Conservation (phyloP, 1,284 basidiomycete genomes). For the Microbotryum violaceum region DNA sequence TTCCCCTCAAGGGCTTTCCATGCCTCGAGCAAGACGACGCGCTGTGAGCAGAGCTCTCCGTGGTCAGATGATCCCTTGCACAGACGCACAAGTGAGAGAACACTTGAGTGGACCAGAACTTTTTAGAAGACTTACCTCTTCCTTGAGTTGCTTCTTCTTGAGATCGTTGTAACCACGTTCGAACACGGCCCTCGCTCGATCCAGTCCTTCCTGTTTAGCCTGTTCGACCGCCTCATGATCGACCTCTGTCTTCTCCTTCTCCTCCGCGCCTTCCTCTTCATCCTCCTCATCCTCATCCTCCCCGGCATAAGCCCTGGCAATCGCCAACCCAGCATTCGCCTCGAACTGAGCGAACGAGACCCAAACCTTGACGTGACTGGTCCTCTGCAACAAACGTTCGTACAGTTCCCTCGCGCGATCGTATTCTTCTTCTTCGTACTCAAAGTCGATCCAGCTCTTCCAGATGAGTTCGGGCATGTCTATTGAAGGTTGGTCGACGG, state of each 20-base stretch:
- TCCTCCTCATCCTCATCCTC: constrained; percentile 52
- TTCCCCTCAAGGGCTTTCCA: constrained; percentile 87
- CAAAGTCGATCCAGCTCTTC: constrained; percentile 88
- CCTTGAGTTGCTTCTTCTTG: constrained; percentile 69
- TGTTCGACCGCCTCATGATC: constrained; percentile 43
- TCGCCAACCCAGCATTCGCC: constrained; percentile 36
- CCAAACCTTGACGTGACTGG: constrained; percentile 80
- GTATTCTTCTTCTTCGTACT: constrained; percentile 87
- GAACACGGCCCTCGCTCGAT: constrained; percentile 66
- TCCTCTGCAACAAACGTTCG: constrained; percentile 76
- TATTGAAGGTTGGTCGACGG: constrained; percentile 76
- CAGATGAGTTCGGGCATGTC: constrained; percentile 80
- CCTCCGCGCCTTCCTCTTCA: constrained; percentile 63
- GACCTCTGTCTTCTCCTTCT: constrained; percentile 54
- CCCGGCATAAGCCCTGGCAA: constrained; percentile 33
- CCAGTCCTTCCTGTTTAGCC: constrained; percentile 54
- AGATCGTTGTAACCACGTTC: constrained; percentile 78
- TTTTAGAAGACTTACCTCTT: constrained; percentile 58
- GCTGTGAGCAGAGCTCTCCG: constrained; percentile 45
- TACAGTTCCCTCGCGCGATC: constrained; percentile 78
- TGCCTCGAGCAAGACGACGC: constrained; percentile 77
- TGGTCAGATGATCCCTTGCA: not conserved
- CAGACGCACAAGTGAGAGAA: not conserved
- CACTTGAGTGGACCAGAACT: not conserved
- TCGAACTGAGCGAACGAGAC: constrained; percentile 46